Conservation (phyloP, 495 filamentous ascomycete species). For the Daldinia vernicosa region DNA sequence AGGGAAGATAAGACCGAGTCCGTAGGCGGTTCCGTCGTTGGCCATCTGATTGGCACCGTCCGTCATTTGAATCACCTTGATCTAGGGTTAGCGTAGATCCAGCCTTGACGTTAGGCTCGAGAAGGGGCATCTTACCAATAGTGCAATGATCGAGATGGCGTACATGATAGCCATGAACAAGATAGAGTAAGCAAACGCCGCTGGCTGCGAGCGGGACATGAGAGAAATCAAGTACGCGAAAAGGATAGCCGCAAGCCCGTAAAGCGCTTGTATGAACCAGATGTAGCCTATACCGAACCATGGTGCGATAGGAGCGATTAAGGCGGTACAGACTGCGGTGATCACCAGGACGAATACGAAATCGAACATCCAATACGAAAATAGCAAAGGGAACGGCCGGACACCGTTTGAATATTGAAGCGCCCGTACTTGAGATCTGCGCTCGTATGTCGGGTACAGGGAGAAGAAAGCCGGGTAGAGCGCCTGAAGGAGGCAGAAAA, state of each 20-base stretch:
- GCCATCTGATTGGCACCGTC: conserved; percentile 70
- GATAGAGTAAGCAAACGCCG: conserved; percentile 73
- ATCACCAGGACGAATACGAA: conserved; percentile 67
- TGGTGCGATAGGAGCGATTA: conserved; percentile 66
- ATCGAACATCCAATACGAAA: conserved; percentile 75
- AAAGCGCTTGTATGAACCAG: conserved; percentile 77
- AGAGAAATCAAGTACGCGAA: conserved; percentile 78
- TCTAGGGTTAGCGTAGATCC: conserved; percentile 56
- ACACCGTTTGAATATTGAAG: conserved; percentile 80
- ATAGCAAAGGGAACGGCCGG: conserved; percentile 65
- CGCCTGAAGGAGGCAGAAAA: conserved; percentile 70
- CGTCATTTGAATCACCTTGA: conserved; percentile 64
- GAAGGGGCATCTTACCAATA: conserved; percentile 43
- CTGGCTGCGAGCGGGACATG: conserved; percentile 70
- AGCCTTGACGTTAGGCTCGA: conserved; percentile 63
- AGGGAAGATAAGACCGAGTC: conserved; percentile 72
- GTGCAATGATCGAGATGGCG: conserved; percentile 70
- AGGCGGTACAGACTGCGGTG: conserved; percentile 65
- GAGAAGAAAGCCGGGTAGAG: conserved; percentile 77
- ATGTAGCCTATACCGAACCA: conserved; percentile 82
- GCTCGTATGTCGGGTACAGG: conserved; percentile 75
- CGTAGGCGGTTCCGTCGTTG: conserved; percentile 66
- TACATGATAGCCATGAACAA: conserved; percentile 70
- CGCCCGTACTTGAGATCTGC: conserved; percentile 71
- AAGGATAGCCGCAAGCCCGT: conserved; percentile 75